Percentiles rank a stretch among this genome's conserved stretches.
phyloP scores from a whole-genome alignment of 371 early-diverging fungal genomes.

The Chytridiales sp. region DNA sequence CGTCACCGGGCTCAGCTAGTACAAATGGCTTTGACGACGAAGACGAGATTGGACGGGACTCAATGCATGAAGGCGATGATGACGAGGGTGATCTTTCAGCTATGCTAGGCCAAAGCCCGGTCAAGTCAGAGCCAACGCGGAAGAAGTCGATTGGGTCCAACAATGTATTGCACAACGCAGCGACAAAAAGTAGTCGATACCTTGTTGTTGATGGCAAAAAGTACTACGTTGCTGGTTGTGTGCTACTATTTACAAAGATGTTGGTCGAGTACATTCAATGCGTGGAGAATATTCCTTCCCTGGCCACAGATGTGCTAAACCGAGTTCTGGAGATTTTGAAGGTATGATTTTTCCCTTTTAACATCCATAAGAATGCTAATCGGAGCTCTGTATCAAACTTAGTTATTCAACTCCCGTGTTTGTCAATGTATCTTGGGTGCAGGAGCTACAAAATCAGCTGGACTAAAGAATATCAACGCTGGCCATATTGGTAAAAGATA shows the following conservation, averaged over 20 bases:
- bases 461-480: conserved; percentile 91
- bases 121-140: not conserved
- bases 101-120: not conserved
- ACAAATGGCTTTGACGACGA: conserved; percentile 6
- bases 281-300: conserved; percentile 68
- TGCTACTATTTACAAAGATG: conserved; percentile 80
- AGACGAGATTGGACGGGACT: not conserved
- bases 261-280: conserved; percentile 85
- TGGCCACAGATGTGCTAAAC: conserved; percentile 81
- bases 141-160: not conserved
- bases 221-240: conserved; percentile 84
- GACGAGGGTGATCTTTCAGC: conserved; percentile 33
- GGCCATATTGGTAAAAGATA: conserved; percentile 74
- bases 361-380: not conserved
- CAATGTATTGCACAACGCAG: conserved; percentile 7
- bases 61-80: conserved; percentile 24
- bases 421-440: conserved; percentile 96
- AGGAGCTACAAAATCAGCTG: conserved; percentile 92
- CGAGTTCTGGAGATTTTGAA: conserved; percentile 80
- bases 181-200: conserved; percentile 32
- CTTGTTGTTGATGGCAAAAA: conserved; percentile 60
- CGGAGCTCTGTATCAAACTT: too few relatives aligned
- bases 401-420: conserved; percentile 86
- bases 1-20: not conserved
- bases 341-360: conserved; percentile 35